These are phyloP conservation scores for Malbranchea cinnamomea DNA, from an alignment of 2,329 filamentous ascomycete species.

Conservation along the genomic window DNA sequence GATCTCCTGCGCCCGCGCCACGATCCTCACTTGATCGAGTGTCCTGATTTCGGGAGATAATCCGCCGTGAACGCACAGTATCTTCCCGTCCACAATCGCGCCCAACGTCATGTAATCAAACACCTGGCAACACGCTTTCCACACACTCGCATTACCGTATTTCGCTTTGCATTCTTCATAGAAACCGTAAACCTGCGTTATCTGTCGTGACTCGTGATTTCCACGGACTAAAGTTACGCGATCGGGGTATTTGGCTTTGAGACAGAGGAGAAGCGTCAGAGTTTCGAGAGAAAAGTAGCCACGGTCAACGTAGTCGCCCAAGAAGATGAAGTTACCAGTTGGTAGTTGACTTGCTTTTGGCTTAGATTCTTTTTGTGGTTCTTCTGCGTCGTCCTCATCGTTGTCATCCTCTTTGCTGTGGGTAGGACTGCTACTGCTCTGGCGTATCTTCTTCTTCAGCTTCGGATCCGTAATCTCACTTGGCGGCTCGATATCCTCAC, in stretches of 20 bases:
- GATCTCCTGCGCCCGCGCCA: slow-evolving; percentile 96
- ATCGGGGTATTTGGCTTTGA: slow-evolving; percentile 58
- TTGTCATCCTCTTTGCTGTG: slow-evolving; percentile 2
- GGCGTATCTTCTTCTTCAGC: slow-evolving; percentile 5
- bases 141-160: slow-evolving; percentile 97
- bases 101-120: slow-evolving; percentile 98
- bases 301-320: slow-evolving; percentile 95
- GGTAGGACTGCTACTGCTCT: background rate
- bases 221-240: slow-evolving; percentile 97
- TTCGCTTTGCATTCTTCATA: slow-evolving; percentile 98
- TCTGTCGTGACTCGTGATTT: slow-evolving; percentile 97
- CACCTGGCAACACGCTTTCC: slow-evolving; percentile 98
- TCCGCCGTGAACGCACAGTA: slow-evolving; percentile 96
- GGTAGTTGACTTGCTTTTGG: slow-evolving; percentile 2
- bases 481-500: slow-evolving; percentile 8
- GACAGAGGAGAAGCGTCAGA: slow-evolving; percentile 59
- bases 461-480: slow-evolving; percentile 9
- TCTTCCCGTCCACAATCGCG: slow-evolving; percentile 96
- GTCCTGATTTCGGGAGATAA: slow-evolving; percentile 93
- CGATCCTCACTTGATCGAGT: slow-evolving; percentile 82
- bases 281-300: slow-evolving; percentile 99
- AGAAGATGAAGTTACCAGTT: slow-evolving; percentile 8
- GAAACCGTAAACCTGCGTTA: slow-evolving; percentile 98
- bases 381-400: background rate
- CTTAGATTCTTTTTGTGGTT: no score